Conservation (phyloP, 2,329 filamentous ascomycete genomes). For the Ascochyta fabae region DNA sequence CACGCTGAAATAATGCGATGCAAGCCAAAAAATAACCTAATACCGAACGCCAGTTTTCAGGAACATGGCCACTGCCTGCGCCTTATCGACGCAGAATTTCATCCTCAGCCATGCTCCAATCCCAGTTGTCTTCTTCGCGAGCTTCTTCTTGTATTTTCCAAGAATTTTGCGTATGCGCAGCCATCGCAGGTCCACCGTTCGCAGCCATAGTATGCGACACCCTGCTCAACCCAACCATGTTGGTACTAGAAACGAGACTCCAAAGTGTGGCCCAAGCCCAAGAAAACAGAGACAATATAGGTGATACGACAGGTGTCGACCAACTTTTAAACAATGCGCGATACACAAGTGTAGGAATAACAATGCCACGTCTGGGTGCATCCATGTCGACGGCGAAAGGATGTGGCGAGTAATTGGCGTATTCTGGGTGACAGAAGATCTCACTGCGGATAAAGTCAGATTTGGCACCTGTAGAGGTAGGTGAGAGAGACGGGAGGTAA, state of each 20-base stretch:
- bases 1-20: slow-evolving; percentile 13
- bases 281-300: slow-evolving; percentile 17
- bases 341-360: slow-evolving; percentile 62
- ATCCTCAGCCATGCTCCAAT: slow-evolving; percentile 36
- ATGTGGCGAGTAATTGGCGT: slow-evolving; percentile 54
- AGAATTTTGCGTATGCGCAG: slow-evolving; percentile 7
- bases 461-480: neutral
- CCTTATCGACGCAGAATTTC: slow-evolving; percentile 20
- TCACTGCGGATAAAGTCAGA: slow-evolving; percentile 40
- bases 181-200: neutral
- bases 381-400: slow-evolving; percentile 59
- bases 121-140: slow-evolving; percentile 28
- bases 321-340: slow-evolving; percentile 46
- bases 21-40: neutral
- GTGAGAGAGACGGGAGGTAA: slow-evolving; percentile 1
- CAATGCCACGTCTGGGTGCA: slow-evolving; percentile 62
- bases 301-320: slow-evolving; percentile 37
- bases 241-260: slow-evolving; percentile 16
- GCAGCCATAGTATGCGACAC: slow-evolving; percentile 1
- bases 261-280: slow-evolving; percentile 26
- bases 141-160: slow-evolving; percentile 5
- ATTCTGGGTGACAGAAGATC: slow-evolving; percentile 58
- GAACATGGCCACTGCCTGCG: neutral
- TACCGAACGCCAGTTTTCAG: neutral
- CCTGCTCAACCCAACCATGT: neutral